Base-by-base conservation (phyloP, 495 filamentous ascomycete species). In the Aspergillus olivimuriae region DNA sequence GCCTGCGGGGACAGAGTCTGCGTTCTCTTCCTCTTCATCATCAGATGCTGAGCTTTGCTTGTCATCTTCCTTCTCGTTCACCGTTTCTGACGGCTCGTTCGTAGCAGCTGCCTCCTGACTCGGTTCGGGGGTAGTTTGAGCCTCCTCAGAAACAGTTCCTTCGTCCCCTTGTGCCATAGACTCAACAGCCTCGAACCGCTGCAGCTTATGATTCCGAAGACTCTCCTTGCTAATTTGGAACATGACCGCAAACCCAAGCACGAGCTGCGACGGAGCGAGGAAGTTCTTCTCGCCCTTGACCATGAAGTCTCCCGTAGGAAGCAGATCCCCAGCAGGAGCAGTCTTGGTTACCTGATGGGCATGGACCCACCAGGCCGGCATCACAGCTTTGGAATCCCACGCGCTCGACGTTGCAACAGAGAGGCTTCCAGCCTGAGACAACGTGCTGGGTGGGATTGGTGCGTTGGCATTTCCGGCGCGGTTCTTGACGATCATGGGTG, bases 311-410 rank as follows among this genome's bases (percentile, higher is more conserved):
- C 92, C 92, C 4, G 75, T 68, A 4, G 77, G 73, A 10, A 97
- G 58, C 44, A 85, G 88, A 43, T 89, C 94, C n/a, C 90, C 91
- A 1, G 74, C 75, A 0, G 77, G 69, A 0, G 81, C 80, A 31
- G 76, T 84, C 65, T 96, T 96, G 2, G 86, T 84, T 0, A 97
- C 87, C 56, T 97, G 90, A 43, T 87, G 80, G 10, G 84, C 82
- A 37, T 81, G 75, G 0, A 89, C 89, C 92, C 92, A 98, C 81
- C 85, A 98, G 11, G 91, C 89, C 5, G 84, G 81, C 89, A 96
- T 94, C 8, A 85, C 80, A 4, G 89, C 89, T 65, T 97, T 98
- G 0, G 86, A 90, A 39, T 96, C 92, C 92, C 92, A 98, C 1
- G 89, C 90, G 35, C 62, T 82, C 1, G 89, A 95, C 22, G 86